Evolutionary conservation across 192 early-diverging fungal genomes (phyloP).

Genomic region (Dimargaris xerosporica): DNA sequence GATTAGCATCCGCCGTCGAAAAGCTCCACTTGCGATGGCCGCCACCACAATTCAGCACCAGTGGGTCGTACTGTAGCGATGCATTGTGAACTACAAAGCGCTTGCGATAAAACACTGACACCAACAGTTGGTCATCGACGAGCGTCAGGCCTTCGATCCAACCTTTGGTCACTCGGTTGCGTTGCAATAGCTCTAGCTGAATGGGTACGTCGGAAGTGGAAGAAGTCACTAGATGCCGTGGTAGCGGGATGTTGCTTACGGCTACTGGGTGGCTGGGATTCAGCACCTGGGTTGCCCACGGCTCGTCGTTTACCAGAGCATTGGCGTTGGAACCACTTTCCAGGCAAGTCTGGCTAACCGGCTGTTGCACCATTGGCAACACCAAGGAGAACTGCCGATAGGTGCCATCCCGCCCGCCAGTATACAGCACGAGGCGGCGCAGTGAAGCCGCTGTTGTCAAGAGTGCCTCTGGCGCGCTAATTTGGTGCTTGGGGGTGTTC

Average conservation of each 20-base stretch:
- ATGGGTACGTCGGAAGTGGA: background rate
- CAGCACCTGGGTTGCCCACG: constrained; percentile 14
- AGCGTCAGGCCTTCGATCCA: constrained; percentile 47
- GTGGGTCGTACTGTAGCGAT: constrained; percentile 43
- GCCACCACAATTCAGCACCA: constrained; percentile 58
- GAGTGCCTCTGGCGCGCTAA: constrained; percentile 16
- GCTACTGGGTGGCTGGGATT: background rate
- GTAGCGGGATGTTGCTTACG: background rate
- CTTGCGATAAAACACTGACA: constrained; percentile 60
- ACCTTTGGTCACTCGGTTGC: constrained; percentile 54
- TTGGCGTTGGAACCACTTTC: too few species aligned
- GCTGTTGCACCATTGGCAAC: too few species aligned
- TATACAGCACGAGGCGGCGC: too few species aligned
- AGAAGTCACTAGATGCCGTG: background rate
- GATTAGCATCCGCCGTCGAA: constrained; percentile 22
- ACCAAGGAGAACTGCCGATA: too few species aligned
- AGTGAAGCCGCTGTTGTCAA: too few species aligned
- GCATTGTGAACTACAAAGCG: constrained; percentile 57
- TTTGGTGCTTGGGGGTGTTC: constrained; percentile 1
- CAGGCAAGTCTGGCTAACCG: too few species aligned
- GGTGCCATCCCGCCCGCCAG: too few species aligned
- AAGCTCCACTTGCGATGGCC: constrained; percentile 61
- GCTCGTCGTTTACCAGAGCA: too few species aligned
- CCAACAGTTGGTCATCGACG: constrained; percentile 34
- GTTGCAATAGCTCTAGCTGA: constrained; percentile 19